Evolutionary conservation across 2,329 filamentous ascomycete species (phyloP), one percentile per base, ranked within the genome.

Genomic region (Tolypocladium tropicale): DNA sequence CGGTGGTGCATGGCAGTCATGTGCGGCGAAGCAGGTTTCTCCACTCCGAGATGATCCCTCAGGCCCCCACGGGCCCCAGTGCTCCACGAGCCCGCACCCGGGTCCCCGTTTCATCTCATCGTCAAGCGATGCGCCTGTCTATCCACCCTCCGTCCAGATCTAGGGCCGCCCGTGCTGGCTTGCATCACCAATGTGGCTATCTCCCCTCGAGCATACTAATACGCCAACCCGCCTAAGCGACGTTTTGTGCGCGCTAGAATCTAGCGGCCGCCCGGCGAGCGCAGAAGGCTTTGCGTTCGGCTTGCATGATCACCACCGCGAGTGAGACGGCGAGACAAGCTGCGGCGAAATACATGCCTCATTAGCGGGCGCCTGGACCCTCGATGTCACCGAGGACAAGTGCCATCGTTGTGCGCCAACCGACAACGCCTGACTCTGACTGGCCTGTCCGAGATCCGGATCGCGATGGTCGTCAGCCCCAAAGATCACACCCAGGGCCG

Each of bases 401-500:
- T 28, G 16, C 21, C 12, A 16, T 28, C 28, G 6, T 28, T 16
- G 43, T 7, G 28, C 10, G 28, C 46, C 6, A 32, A 11, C 16
- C 14, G 14, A 23, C 41, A 46, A 39, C 21, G 33, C 51, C 34
- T 25, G 25, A 11, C 23, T 33, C 28, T 36, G 18, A 43, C 12
- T 21, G 6, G 16, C 28, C 33, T 25, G 18, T 34, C 48, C 32
- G 25, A 34, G 43, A 32, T 12, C n/a, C 28, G 6, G 49, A 28
- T 23, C 55, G 57, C 53, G 6, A 61, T 61, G 63, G 58, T 55
- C 25, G 55, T 54, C 23, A 58, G 49, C 23, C 28, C 56, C 37
- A 48, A 50, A 21, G 59, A 64, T 12, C 57, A 49, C 52, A 55
- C 52, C n/a, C 56, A 58, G 25, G 48, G 56, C 51, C 67, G 69